A percentile compares a stretch with the other conserved stretches of the same genome.
These are phyloP conservation scores for Crotalaria pallida DNA, from an alignment of 306 rosid genomes.

Conservation along the genomic window DNA sequence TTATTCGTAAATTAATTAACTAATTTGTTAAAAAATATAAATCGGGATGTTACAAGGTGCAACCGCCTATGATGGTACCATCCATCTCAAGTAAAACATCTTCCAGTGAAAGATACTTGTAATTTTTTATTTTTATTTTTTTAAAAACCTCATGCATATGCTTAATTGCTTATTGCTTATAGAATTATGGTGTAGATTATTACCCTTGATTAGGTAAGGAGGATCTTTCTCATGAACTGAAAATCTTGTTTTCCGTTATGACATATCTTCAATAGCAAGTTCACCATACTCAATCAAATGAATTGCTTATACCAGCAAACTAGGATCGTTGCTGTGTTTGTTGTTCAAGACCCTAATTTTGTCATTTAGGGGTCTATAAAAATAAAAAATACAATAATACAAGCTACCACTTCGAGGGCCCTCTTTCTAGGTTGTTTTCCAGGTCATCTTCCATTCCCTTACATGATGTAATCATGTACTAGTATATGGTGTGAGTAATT, in stretches of 20 bases:
- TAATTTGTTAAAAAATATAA: too few relatives aligned
- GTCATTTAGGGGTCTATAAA: conserved; percentile 2
- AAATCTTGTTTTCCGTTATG: background rate
- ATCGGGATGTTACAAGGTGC: too few relatives aligned
- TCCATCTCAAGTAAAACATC: too few relatives aligned
- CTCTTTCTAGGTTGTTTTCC: conserved; percentile 1
- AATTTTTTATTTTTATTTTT: too few relatives aligned
- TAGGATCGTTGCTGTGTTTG: background rate
- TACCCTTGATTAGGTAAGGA: conserved; percentile 4
- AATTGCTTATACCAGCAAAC: background rate
- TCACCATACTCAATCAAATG: background rate
- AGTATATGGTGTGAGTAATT: background rate
- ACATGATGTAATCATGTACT: background rate
- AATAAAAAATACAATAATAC: background rate
- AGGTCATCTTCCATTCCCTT: background rate
- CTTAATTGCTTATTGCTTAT: too few relatives aligned
- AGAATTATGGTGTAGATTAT: background rate
- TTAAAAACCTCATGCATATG: too few relatives aligned
- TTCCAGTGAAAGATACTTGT: too few relatives aligned
- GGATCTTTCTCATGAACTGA: conserved; percentile 12
- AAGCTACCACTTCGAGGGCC: background rate
- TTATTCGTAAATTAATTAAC: too few relatives aligned
- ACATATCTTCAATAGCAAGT: background rate
- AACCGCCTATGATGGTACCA: too few relatives aligned
- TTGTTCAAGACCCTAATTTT: conserved; percentile 12